phyloP scores from a whole-genome alignment of 2,329 filamentous ascomycete genomes.

The Arthrobotrys pseudoclavata region DNA sequence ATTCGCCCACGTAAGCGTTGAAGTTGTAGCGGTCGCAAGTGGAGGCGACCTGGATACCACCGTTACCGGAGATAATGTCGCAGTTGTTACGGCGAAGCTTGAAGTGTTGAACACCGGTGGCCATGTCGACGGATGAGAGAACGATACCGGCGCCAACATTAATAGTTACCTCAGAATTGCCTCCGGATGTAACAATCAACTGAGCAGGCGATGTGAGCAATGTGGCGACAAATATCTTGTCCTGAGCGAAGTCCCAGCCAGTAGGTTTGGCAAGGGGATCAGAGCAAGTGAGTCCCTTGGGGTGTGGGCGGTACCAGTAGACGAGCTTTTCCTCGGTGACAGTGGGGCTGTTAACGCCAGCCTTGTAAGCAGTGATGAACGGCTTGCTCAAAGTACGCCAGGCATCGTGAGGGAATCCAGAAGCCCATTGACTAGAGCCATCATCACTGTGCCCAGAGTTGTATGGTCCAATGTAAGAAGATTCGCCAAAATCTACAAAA shows the following conservation, averaged over 20 bases:
- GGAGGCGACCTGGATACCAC: conserved; percentile 62
- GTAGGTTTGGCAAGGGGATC: conserved; percentile 62
- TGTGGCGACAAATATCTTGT: conserved; percentile 64
- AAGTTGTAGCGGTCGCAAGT: conserved; percentile 65
- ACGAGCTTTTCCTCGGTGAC: conserved; percentile 65
- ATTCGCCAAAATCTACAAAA: conserved; percentile 73
- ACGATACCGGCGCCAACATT: conserved; percentile 65
- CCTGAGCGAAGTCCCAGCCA: conserved; percentile 60
- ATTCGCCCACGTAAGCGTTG: conserved; percentile 65
- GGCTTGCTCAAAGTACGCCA: conserved; percentile 70
- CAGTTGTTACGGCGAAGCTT: conserved; percentile 62
- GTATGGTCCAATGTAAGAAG: conserved; percentile 72
- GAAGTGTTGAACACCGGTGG: conserved; percentile 64
- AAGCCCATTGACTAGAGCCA: conserved; percentile 70
- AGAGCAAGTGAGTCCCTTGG: conserved; percentile 62
- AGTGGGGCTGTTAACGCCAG: conserved; percentile 65
- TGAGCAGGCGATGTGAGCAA: conserved; percentile 64
- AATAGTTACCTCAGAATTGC: conserved; percentile 61
- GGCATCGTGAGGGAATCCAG: conserved; percentile 69
- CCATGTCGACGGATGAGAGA: conserved; percentile 65
- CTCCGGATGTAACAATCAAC: conserved; percentile 64
- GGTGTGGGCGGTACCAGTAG: conserved; percentile 68
- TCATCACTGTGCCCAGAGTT: conserved; percentile 68
- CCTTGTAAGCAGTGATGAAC: conserved; percentile 71
- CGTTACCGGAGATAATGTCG: conserved; percentile 61